Evolutionary conservation across 1,139 yeast species (phyloP), one percentile per base, ranked within the genome.

Genomic region (Blastobotrys indianensis): DNA sequence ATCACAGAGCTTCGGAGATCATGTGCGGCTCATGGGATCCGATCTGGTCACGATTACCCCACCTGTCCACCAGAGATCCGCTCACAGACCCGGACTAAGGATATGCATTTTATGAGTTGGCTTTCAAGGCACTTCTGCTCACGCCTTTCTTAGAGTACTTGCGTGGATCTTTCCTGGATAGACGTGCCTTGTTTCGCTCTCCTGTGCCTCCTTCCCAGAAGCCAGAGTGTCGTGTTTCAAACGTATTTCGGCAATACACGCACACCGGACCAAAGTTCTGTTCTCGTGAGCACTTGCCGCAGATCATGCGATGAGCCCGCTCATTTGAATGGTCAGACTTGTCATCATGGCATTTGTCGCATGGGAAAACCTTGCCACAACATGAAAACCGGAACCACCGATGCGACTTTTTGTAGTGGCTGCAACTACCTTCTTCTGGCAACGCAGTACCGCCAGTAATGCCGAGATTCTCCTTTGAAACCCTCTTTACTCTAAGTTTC

Each of bases 151-250:
- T 58, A 50, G 67, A 67, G 53, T 68, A 63, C 58, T 70, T 70
- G 30, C 70, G 58, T 11, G 69, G 65, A 48, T 70, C 74, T 48
- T 68, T 68, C 17, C 68, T 53, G 47, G 69, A 65, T 70, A 70
- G 66, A 44, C 55, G 57, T 13, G 55, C 53, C 30, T 58, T 63
- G 48, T 70, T 72, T 16, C 74, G 61, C n/a, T 70, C 67, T 2
- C 74, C 74, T 37, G 59, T 59, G 0, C 74, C 74, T 23, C 74
- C 74, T 48, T 70, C 74, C 74, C 74, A 70, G 53, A 69, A 70
- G 11, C 70, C 67, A 5, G 71, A 56, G 34, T 51, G 60, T 30
- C 63, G 54, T 16, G 55, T 52, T 10, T 65, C 60, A 50, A 65
- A 69, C 31, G 64, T 57, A 44, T 66, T 68, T 9, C 60, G 57